Percentiles rank a stretch among this genome's conserved stretches.
Conservation (phyloP, 2,329 filamentous ascomycete genomes). For the Beauveria bassiana region DNA sequence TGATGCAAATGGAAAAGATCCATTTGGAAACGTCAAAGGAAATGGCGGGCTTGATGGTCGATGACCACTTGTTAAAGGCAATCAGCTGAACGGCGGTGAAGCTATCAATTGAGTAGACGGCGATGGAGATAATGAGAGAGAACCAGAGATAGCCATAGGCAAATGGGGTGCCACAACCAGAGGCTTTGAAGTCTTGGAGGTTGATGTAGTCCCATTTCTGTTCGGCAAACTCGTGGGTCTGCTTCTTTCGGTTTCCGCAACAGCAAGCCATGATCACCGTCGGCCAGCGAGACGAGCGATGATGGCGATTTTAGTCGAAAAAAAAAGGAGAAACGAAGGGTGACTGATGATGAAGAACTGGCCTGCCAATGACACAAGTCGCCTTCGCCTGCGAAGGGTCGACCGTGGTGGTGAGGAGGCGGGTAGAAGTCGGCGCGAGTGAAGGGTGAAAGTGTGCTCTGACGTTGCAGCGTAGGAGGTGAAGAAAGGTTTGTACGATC, state of each 20-base stretch:
- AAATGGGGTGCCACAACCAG: conserved; percentile 66
- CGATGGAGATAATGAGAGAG: conserved; percentile 67
- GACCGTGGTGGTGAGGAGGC: background rate
- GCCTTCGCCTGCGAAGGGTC: conserved; percentile 10
- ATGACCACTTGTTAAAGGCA: conserved; percentile 82
- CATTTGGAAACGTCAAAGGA: conserved; percentile 76
- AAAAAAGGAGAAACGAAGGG: conserved; percentile 4
- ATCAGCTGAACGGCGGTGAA: conserved; percentile 91
- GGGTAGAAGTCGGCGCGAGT: background rate
- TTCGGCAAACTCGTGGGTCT: conserved; percentile 63
- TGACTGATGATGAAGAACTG: conserved; percentile 19
- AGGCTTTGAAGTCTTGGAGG: conserved; percentile 71
- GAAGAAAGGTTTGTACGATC: conserved; percentile 12
- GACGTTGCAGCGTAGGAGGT: background rate
- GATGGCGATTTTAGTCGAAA: background rate
- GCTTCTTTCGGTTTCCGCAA: conserved; percentile 52
- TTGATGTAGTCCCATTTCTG: conserved; percentile 91
- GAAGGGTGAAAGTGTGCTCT: background rate
- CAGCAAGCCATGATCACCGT: conserved; percentile 46
- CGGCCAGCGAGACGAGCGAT: conserved; percentile 10
- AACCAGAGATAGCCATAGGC: conserved; percentile 84
- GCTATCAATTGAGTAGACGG: conserved; percentile 82
- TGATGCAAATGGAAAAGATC: conserved; percentile 91
- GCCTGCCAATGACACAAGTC: conserved; percentile 36
- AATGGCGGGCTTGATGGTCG: conserved; percentile 71